These are phyloP conservation scores for Mallotus japonicus DNA, from an alignment of 441 rosid genomes.

Conservation along the genomic window DNA sequence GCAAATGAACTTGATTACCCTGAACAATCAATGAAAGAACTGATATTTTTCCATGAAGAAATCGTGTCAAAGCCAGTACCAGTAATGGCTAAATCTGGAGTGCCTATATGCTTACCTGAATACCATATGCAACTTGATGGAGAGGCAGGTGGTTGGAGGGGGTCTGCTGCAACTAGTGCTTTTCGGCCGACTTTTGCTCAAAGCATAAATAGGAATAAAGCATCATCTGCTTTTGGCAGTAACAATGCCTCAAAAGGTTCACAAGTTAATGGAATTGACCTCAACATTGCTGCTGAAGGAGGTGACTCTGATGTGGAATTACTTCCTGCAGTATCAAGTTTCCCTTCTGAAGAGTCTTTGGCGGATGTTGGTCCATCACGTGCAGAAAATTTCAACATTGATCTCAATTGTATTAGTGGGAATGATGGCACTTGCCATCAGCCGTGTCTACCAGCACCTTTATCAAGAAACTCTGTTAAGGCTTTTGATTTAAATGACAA, in stretches of 20 bases:
- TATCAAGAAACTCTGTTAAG: neutral
- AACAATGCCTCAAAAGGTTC: neutral
- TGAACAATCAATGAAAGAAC: too few relatives aligned
- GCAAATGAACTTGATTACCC: too few relatives aligned
- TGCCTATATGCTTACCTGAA: constrained; percentile 10
- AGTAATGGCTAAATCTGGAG: constrained; percentile 11
- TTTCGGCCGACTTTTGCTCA: constrained; percentile 4
- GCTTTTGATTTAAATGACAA: constrained; percentile 14
- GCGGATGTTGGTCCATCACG: neutral
- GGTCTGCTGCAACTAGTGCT: constrained; percentile 21
- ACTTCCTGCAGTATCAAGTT: neutral
- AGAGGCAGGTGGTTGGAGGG: constrained; percentile 8
- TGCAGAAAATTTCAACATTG: constrained; percentile 1
- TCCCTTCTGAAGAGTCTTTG: neutral
- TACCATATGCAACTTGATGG: constrained; percentile 11
- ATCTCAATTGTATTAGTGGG: constrained; percentile 12
- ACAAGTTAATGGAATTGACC: neutral
- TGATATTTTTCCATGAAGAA: too few relatives aligned
- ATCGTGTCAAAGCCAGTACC: constrained; percentile 8
- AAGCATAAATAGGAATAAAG: neutral
- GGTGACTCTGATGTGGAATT: constrained; percentile 3
- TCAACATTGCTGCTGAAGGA: constrained; percentile 11
- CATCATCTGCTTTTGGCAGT: neutral
- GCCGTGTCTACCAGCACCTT: neutral
- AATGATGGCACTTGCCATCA: constrained; percentile 3